Percentiles rank a stretch among this genome's conserved stretches.
Conservation (phyloP, 2,329 filamentous ascomycete genomes). For the Fusarium bactridioides region DNA sequence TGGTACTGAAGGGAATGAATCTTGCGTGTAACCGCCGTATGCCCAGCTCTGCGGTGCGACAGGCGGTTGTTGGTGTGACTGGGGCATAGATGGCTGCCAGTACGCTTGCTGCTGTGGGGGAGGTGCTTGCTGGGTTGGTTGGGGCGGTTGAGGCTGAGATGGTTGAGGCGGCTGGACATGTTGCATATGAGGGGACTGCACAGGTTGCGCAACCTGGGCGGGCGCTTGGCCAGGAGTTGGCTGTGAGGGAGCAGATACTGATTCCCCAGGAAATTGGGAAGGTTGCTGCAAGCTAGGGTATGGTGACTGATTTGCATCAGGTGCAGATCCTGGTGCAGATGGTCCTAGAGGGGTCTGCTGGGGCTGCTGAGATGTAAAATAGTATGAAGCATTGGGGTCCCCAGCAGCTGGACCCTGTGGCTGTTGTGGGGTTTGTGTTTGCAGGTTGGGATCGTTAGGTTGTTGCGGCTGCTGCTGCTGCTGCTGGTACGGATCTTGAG, state of each 20-base stretch:
- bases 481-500: slow-evolving; percentile 45
- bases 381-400: slow-evolving; percentile 66
- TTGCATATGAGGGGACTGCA: slow-evolving; percentile 23
- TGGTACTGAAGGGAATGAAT: slow-evolving; percentile 70
- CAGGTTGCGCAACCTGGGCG: slow-evolving; percentile 16
- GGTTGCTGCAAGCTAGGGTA: slow-evolving; percentile 62
- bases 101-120: slow-evolving; percentile 47
- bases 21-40: slow-evolving; percentile 63
- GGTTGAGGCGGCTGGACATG: slow-evolving; percentile 46
- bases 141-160: slow-evolving; percentile 43
- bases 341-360: slow-evolving; percentile 49
- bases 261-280: slow-evolving; percentile 55
- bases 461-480: slow-evolving; percentile 13
- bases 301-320: slow-evolving; percentile 57
- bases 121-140: slow-evolving; percentile 38
- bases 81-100: slow-evolving; percentile 48
- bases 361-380: slow-evolving; percentile 58
- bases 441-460: slow-evolving; percentile 39
- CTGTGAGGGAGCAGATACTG: slow-evolving; percentile 48
- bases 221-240: slow-evolving; percentile 44
- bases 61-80: slow-evolving; percentile 41
- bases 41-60: slow-evolving; percentile 53
- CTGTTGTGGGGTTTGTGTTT: slow-evolving; percentile 44
- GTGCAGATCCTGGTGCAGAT: slow-evolving; percentile 49
- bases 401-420: slow-evolving; percentile 42